A percentile compares a stretch with the other conserved stretches of the same genome.
These are phyloP conservation scores for Angophora floribunda DNA, from an alignment of 345 rosid genomes.

Conservation along the genomic window DNA sequence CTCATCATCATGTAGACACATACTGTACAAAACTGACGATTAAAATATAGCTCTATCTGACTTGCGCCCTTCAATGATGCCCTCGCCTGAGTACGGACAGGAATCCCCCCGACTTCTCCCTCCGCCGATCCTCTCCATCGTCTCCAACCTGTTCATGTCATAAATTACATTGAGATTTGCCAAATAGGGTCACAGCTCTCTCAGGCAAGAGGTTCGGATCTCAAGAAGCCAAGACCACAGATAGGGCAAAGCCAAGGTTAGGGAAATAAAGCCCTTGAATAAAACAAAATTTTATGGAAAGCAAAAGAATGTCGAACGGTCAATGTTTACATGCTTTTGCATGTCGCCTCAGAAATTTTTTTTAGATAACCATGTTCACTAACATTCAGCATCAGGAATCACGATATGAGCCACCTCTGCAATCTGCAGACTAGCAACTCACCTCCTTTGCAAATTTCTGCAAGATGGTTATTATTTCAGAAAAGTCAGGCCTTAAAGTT, in stretches of 20 bases:
- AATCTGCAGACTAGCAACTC: neutral
- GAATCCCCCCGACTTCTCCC: constrained; percentile 69
- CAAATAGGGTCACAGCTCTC: neutral
- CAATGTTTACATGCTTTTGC: neutral
- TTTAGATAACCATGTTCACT: neutral
- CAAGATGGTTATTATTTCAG: constrained; percentile 60
- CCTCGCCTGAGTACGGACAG: constrained; percentile 79
- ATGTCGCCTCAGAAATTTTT: neutral
- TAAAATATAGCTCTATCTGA: neutral
- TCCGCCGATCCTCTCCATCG: constrained; percentile 55
- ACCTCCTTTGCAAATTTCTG: constrained; percentile 76
- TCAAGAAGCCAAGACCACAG: neutral
- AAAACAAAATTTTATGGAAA: neutral
- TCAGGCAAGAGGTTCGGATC: neutral
- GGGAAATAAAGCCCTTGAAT: neutral
- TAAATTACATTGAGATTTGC: neutral
- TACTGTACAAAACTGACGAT: constrained; percentile 16
- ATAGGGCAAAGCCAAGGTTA: neutral
- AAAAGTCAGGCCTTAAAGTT: constrained; percentile 70
- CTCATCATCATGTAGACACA: neutral
- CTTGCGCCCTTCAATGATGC: constrained; percentile 32
- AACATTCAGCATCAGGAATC: neutral
- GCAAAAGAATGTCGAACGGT: neutral
- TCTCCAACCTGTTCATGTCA: constrained; percentile 45
- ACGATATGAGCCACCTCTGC: neutral